These are phyloP conservation scores for Pseudopyricularia cyperi DNA, from an alignment of 2,329 filamentous ascomycete species.

Conservation along the genomic window DNA sequence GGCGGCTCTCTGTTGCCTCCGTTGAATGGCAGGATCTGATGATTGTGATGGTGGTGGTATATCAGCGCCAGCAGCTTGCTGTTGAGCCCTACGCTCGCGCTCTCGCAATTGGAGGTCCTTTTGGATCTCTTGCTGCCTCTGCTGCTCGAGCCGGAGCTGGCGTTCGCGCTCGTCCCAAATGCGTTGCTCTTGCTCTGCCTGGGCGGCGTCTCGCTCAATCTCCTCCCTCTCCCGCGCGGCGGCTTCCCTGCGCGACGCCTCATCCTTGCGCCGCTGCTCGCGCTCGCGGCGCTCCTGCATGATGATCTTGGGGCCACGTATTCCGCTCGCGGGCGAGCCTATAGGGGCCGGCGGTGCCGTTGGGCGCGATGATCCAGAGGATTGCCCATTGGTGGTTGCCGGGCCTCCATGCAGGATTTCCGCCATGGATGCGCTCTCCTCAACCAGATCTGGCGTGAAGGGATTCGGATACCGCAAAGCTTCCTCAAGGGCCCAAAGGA, in stretches of 20 bases:
- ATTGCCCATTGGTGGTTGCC: slow-evolving; percentile 42
- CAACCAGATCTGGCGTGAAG: slow-evolving; percentile 72
- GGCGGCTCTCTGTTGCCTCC: slow-evolving; percentile 19
- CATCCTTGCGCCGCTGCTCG: slow-evolving; percentile 56
- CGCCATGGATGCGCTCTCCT: slow-evolving; percentile 88
- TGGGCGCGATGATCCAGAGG: slow-evolving; percentile 28
- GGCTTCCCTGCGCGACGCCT: slow-evolving; percentile 45
- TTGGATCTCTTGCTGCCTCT: slow-evolving; percentile 1
- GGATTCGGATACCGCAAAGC: slow-evolving; percentile 69
- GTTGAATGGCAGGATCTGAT: slow-evolving; percentile 19
- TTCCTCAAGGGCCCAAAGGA: slow-evolving; percentile 86
- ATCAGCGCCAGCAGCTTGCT: slow-evolving; percentile 20
- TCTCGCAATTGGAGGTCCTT: slow-evolving; percentile 37
- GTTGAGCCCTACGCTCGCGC: slow-evolving; percentile 21
- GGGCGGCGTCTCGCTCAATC: slow-evolving; percentile 27
- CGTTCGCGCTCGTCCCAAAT: neutral
- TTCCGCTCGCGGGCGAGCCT: slow-evolving; percentile 44
- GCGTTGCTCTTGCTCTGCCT: slow-evolving; percentile 18
- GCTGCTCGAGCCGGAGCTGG: neutral
- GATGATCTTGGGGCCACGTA: slow-evolving; percentile 78
- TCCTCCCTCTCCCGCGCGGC: slow-evolving; percentile 43
- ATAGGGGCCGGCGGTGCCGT: slow-evolving; percentile 36
- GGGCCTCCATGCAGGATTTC: slow-evolving; percentile 54
- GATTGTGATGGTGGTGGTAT: slow-evolving; percentile 14
- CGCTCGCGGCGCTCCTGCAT: slow-evolving; percentile 77